Conservation (phyloP, 805 yeast genomes). For the Barnettozyma vustinii region DNA sequence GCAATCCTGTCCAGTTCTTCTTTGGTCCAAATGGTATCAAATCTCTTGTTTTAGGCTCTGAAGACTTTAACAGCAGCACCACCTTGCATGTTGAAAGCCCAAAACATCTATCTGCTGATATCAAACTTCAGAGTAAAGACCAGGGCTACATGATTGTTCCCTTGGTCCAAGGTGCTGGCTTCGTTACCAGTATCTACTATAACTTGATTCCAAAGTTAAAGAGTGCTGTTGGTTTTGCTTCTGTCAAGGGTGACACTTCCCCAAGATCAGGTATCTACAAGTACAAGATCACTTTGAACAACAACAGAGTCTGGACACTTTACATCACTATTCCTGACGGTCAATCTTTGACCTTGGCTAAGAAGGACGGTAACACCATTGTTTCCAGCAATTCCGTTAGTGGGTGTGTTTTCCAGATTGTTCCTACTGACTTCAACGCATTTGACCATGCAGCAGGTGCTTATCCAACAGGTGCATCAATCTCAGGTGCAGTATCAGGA, state of each 20-base stretch:
- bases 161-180: conserved; percentile 78
- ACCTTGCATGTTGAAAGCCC: conserved; percentile 26
- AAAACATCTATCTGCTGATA: conserved; percentile 31
- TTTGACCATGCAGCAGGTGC: conserved; percentile 63
- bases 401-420: conserved; percentile 55
- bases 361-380: conserved; percentile 33
- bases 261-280: conserved; percentile 42
- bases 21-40: conserved; percentile 65
- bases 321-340: conserved; percentile 47
- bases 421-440: conserved; percentile 40
- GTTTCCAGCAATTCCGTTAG: conserved; percentile 38
- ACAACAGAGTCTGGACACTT: conserved; percentile 60
- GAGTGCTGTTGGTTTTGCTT: conserved; percentile 62
- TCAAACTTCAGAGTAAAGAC: conserved; percentile 21
- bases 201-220: conserved; percentile 47
- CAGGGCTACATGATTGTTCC: conserved; percentile 47
- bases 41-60: conserved; percentile 48
- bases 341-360: conserved; percentile 27
- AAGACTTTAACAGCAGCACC: conserved; percentile 31
- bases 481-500: conserved; percentile 38
- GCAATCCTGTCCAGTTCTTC: conserved; percentile 50
- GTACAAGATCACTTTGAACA: conserved; percentile 48
- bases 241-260: conserved; percentile 35
- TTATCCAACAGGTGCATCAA: conserved; percentile 44
- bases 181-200: conserved; percentile 61